phyloP scores from a whole-genome alignment of 169 alveolate species.

The Eimeria tenella region DNA sequence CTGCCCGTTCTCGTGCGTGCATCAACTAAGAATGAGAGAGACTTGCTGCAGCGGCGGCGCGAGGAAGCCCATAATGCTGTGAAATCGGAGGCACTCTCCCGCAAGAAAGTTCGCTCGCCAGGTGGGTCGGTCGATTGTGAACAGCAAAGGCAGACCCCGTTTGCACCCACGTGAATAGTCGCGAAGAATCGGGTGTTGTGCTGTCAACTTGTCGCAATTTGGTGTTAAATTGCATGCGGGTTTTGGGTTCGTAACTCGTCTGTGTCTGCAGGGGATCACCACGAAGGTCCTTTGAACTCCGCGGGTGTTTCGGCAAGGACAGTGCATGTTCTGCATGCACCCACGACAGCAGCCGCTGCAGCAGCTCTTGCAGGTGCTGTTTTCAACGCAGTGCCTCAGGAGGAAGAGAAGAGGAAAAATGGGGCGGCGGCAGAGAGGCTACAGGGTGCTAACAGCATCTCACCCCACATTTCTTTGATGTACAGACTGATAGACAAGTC shows the following conservation, averaged over 20 bases:
- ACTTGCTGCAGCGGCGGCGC: slow-evolving; percentile 55
- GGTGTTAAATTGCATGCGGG: not conserved
- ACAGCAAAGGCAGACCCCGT: too few species aligned
- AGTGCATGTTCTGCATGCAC: slow-evolving; percentile 27
- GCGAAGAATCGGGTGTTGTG: too few species aligned
- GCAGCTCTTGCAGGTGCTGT: slow-evolving; percentile 46
- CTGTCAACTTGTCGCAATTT: too few species aligned
- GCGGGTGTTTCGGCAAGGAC: not conserved
- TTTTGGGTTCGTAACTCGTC: not conserved
- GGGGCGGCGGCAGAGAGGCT: slow-evolving; percentile 54
- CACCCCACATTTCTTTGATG: slow-evolving; percentile 58
- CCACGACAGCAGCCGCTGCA: slow-evolving; percentile 45
- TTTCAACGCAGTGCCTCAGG: not conserved
- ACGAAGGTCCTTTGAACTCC: not conserved
- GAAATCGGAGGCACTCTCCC: not conserved
- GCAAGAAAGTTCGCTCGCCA: not conserved
- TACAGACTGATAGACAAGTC: slow-evolving; percentile 42
- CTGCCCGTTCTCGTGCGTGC: slow-evolving; percentile 73
- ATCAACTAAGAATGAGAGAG: slow-evolving; percentile 44
- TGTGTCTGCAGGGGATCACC: slow-evolving; percentile 16
- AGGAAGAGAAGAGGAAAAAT: slow-evolving; percentile 26
- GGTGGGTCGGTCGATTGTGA: not conserved
- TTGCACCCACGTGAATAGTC: too few species aligned
- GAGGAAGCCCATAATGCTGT: slow-evolving; percentile 43
- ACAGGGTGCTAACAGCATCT: slow-evolving; percentile 33